Evolutionary conservation across 2,329 filamentous ascomycete species (phyloP), one percentile per base, ranked within the genome.

Genomic region (Sclerotinia sclerotiorum): DNA sequence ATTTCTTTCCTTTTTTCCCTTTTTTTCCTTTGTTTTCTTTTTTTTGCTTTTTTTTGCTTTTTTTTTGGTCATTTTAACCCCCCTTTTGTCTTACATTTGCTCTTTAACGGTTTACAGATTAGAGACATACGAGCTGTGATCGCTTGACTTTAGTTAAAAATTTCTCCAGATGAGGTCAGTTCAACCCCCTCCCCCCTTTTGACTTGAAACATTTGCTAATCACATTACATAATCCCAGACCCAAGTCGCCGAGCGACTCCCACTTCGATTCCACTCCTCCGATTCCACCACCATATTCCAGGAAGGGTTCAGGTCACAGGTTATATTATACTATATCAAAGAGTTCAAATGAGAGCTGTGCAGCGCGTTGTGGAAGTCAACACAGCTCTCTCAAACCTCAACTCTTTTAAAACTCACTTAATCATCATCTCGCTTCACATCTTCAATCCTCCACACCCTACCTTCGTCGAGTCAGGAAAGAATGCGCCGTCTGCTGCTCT

Each of bases 71-170:
- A 39, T 32, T 15, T 8, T 15, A 15, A 10, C 4, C 3, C 24
- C n/a, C 19, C 24, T 60, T 21, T 62, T 49, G 0, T 7, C 29
- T 24, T 54, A 44, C 51, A 52, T 67, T 63, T 56, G 42, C 58
- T 67, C 24, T 56, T 63, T 67, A 61, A 67, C 19, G 19, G 39
- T 67, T 63, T 62, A 67, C 49, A 67, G 65, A 55, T 67, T 67
- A 60, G 65, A 58, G 32, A 49, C 65, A 67, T 51, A 15, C 24
- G 57, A 54, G 65, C 65, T 62, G 65, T 62, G 48, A 35, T 42
- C 57, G 65, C 56, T 67, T 24, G 35, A 44, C 5, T 42, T 21
- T 3, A 21, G 19, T n/a, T 54, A 24, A 49, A 44, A 21, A 21
- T 24, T 63, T 63, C 32, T 21, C 15, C 27, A 63, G 27, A 5